Conservation (phyloP, 169 alveolate genomes). For the Eimeria acervulina region DNA sequence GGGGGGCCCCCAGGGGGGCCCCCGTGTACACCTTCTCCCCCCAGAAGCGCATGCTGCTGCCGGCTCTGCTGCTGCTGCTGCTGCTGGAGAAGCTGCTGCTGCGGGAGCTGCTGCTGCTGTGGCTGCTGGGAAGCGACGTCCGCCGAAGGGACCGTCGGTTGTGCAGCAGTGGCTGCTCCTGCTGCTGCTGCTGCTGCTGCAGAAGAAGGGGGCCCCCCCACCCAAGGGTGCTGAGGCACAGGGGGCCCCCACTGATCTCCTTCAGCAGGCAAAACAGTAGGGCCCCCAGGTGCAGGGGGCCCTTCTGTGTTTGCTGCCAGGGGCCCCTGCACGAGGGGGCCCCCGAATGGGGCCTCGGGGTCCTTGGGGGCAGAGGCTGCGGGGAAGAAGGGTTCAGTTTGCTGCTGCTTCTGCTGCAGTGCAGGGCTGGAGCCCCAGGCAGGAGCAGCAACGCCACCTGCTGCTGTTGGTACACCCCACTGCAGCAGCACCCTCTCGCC, state of each 20-base stretch:
- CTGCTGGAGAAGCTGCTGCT: not conserved
- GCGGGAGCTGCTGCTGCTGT: not conserved
- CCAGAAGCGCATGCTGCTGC: too few species aligned
- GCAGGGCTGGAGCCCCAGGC: not conserved
- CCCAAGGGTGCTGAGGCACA: conserved; percentile 36
- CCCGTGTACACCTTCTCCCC: too few species aligned
- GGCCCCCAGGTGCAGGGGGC: not conserved
- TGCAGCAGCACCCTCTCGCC: conserved; percentile 2
- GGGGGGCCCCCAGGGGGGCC: too few species aligned
- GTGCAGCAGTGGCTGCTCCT: not conserved
- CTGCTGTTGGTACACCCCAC: not conserved
- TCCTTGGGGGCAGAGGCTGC: not conserved
- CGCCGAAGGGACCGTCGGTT: not conserved
- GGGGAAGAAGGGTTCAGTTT: not conserved
- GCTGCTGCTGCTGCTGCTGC: conserved; percentile 15
- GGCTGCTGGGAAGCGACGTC: not conserved
- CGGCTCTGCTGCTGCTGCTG: not conserved
- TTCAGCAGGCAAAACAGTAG: not conserved
- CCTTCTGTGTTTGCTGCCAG: not conserved
- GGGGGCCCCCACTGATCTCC: conserved; percentile 50
- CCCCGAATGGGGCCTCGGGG: not conserved
- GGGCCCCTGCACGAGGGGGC: conserved; percentile 28
- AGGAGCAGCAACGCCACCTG: conserved; percentile 11
- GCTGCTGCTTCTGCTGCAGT: too few species aligned
- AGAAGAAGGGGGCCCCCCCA: conserved; percentile 5